phyloP scores from a whole-genome alignment of 139 green algal species.

The Chlorella sp. region DNA sequence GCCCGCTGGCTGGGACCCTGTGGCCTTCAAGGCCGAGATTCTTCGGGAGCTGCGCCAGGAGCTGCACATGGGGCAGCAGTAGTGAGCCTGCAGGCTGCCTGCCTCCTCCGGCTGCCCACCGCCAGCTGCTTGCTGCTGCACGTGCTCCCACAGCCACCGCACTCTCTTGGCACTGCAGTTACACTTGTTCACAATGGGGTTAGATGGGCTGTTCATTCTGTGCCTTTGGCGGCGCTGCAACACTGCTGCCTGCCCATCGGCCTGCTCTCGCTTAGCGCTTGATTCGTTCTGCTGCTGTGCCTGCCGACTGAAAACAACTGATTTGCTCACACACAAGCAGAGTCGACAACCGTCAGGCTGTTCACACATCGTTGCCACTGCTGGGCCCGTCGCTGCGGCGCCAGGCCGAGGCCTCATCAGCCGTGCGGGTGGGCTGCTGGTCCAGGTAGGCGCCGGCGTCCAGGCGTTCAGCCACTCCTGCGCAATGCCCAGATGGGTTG shows the following conservation, averaged over 20 bases:
- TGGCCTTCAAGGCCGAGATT: not conserved
- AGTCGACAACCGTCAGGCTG: too few relatives aligned
- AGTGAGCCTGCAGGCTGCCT: too few relatives aligned
- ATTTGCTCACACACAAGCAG: too few relatives aligned
- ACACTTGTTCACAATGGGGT: too few relatives aligned
- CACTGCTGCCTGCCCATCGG: not conserved
- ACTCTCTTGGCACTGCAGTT: too few relatives aligned
- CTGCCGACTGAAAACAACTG: too few relatives aligned
- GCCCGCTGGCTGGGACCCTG: not conserved
- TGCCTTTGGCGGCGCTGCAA: not conserved
- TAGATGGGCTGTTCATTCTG: not conserved
- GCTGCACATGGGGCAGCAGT: not conserved
- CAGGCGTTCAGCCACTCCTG: conserved; percentile 9
- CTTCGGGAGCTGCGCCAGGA: not conserved
- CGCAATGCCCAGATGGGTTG: too few relatives aligned
- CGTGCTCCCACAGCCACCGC: too few relatives aligned
- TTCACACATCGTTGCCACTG: too few relatives aligned
- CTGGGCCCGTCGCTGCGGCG: not conserved
- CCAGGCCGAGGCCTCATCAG: not conserved
- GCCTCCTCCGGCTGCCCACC: too few relatives aligned
- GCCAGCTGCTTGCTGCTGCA: too few relatives aligned
- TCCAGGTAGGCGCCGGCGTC: not conserved
- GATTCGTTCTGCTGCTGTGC: not conserved
- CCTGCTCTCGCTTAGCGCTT: not conserved
- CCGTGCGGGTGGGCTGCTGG: not conserved